A percentile compares a stretch with the other conserved stretches of the same genome.
Conservation (phyloP, 257 asterid species). For the Henckelia pumila region DNA sequence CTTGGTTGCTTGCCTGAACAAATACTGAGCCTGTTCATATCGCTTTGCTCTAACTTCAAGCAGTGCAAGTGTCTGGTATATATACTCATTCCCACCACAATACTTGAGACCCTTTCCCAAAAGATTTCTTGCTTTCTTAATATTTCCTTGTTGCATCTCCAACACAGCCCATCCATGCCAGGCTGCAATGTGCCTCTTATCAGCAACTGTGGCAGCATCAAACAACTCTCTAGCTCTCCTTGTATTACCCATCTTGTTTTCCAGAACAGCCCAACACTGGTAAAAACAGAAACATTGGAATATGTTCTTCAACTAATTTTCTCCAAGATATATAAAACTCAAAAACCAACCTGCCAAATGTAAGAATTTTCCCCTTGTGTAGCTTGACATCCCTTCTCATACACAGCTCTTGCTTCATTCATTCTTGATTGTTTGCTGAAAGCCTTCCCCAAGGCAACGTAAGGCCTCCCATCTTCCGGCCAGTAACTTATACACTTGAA, state of each 20-base stretch:
- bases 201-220: slow-evolving; percentile 97
- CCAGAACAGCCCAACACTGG: slow-evolving; percentile 98
- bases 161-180: slow-evolving; percentile 99
- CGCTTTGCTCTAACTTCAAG: slow-evolving; percentile 87
- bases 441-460: slow-evolving; percentile 79
- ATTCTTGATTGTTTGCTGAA: slow-evolving; percentile 66
- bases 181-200: slow-evolving; percentile 84
- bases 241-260: slow-evolving; percentile 75
- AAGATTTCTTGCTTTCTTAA: slow-evolving; percentile 78
- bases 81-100: slow-evolving; percentile 90
- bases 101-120: slow-evolving; percentile 85
- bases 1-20: slow-evolving; percentile 84
- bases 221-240: slow-evolving; percentile 82
- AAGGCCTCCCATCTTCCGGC: slow-evolving; percentile 99
- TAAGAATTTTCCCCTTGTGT: slow-evolving; percentile 96
- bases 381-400: slow-evolving; percentile 95
- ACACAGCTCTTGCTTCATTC: slow-evolving; percentile 79
- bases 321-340: neutral
- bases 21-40: slow-evolving; percentile 76
- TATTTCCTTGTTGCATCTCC: slow-evolving; percentile 83
- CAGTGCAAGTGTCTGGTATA: slow-evolving; percentile 87
- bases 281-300: slow-evolving; percentile 15
- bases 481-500: slow-evolving; percentile 80
- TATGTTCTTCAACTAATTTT: neutral
- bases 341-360: slow-evolving; percentile 85